Evolutionary conservation across 768 basidiomycete genomes (phyloP).

Genomic region (Cystoderma amianthinum): DNA sequence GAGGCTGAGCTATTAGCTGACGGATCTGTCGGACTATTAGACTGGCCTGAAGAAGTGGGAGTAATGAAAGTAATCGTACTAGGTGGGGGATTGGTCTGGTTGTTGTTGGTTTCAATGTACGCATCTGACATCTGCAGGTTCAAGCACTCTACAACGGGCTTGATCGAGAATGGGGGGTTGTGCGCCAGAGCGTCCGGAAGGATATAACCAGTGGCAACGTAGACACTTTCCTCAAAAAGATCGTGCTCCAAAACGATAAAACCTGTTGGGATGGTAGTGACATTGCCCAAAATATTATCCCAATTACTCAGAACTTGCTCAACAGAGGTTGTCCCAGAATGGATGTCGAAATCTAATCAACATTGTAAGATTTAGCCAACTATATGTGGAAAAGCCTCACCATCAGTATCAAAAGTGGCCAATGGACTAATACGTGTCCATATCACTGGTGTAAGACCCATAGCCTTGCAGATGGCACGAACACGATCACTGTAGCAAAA

Average conservation of each 20-base stretch:
- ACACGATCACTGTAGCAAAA: constrained; percentile 67
- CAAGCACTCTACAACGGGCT: constrained; percentile 67
- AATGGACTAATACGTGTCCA: constrained; percentile 66
- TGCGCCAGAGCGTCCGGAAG: constrained; percentile 73
- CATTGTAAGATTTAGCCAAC: constrained; percentile 7
- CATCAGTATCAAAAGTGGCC: constrained; percentile 67
- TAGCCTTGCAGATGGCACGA: constrained; percentile 73
- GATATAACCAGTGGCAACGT: constrained; percentile 82
- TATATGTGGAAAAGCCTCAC: constrained; percentile 19
- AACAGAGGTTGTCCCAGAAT: constrained; percentile 51
- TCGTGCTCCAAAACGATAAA: constrained; percentile 91
- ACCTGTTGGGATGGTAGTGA: constrained; percentile 50
- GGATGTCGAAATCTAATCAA: constrained; percentile 69
- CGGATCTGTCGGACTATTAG: too few relatives aligned
- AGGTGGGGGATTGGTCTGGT: constrained; percentile 50
- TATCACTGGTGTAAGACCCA: constrained; percentile 79
- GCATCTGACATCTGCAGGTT: constrained; percentile 51
- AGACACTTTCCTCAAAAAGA: constrained; percentile 78
- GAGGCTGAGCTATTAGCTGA: too few relatives aligned
- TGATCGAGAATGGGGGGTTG: constrained; percentile 56
- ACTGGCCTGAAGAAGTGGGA: too few relatives aligned
- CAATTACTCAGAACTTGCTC: constrained; percentile 64
- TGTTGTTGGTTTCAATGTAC: constrained; percentile 81
- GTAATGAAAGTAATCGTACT: background rate
- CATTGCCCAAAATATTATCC: constrained; percentile 64